Evolutionary conservation across 2,329 filamentous ascomycete species (phyloP).

Genomic region (Arthroderma uncinatum): DNA sequence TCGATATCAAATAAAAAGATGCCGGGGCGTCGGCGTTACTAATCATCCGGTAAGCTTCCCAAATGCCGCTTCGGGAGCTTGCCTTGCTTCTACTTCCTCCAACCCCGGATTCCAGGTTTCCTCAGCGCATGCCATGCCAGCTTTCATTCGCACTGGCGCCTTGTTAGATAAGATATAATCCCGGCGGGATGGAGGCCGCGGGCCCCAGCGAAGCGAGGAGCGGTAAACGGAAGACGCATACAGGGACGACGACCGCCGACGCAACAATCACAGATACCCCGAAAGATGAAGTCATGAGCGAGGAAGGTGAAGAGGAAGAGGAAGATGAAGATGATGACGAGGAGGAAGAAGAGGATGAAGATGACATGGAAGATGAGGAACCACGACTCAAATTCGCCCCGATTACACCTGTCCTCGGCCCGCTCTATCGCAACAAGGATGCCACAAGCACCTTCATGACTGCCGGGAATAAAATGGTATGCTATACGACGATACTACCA

Average conservation of each 20-base stretch:
- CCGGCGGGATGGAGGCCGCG: slow-evolving; percentile 30
- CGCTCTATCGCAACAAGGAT: slow-evolving; percentile 88
- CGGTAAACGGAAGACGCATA: slow-evolving; percentile 16
- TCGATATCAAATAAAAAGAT: not conserved
- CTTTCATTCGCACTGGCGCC: not conserved
- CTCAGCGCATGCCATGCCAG: not conserved
- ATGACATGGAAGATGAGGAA: slow-evolving; percentile 84
- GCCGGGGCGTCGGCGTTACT: not conserved
- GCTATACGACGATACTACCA: slow-evolving; percentile 14
- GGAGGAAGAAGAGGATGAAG: slow-evolving; percentile 55
- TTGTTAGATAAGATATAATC: slow-evolving; percentile 4
- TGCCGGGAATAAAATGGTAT: slow-evolving; percentile 91
- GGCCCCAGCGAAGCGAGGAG: slow-evolving; percentile 19
- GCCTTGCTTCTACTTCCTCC: not conserved
- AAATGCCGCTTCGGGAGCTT: not conserved
- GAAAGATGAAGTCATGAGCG: not conserved
- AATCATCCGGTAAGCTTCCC: not conserved
- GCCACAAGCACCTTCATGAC: slow-evolving; percentile 84
- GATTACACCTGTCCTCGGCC: slow-evolving; percentile 65
- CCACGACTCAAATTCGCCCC: slow-evolving; percentile 87
- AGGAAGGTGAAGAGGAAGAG: slow-evolving; percentile 16
- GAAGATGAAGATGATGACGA: slow-evolving; percentile 28
- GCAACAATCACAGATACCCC: slow-evolving; percentile 8
- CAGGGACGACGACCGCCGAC: slow-evolving; percentile 7
- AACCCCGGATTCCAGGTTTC: not conserved